phyloP scores from a whole-genome alignment of 306 rosid genomes.

The Amphicarpaea edgeworthii region DNA sequence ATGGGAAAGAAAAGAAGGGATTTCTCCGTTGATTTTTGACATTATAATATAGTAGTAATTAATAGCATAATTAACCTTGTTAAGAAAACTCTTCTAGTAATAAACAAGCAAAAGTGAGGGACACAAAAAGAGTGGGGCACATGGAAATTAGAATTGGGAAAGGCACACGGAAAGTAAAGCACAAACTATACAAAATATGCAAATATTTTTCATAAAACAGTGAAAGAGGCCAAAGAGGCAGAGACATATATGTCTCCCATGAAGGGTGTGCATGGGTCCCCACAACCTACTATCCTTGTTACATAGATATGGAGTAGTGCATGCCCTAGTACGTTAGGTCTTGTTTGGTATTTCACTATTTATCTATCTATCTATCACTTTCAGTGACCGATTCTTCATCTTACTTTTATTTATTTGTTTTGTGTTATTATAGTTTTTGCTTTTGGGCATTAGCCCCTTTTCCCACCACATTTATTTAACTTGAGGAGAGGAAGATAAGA shows the following conservation, averaged over 20 bases:
- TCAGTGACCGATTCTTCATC: conserved; percentile 24
- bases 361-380: conserved; percentile 40
- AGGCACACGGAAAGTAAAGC: conserved; percentile 57
- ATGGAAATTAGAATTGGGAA: conserved; percentile 48
- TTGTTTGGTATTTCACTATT: conserved; percentile 46
- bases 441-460: conserved; percentile 41
- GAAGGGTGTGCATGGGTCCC: conserved; percentile 75
- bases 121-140: conserved; percentile 51
- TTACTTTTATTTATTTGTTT: conserved; percentile 1
- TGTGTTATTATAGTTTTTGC: background rate
- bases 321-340: conserved; percentile 59
- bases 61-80: background rate
- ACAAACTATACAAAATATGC: conserved; percentile 36
- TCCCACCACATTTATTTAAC: conserved; percentile 42
- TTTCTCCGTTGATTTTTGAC: too few species aligned
- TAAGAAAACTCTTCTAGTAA: background rate
- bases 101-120: background rate
- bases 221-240: conserved; percentile 53
- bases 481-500: background rate
- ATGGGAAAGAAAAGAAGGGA: conserved; percentile 1
- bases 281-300: conserved; percentile 49
- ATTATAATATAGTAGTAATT: background rate
- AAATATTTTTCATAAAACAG: conserved; percentile 20
- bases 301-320: conserved; percentile 58
- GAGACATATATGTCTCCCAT: conserved; percentile 73